Evolutionary conservation across 352 stramenopile species (phyloP).

Genomic region (Phytophthora ramorum): DNA sequence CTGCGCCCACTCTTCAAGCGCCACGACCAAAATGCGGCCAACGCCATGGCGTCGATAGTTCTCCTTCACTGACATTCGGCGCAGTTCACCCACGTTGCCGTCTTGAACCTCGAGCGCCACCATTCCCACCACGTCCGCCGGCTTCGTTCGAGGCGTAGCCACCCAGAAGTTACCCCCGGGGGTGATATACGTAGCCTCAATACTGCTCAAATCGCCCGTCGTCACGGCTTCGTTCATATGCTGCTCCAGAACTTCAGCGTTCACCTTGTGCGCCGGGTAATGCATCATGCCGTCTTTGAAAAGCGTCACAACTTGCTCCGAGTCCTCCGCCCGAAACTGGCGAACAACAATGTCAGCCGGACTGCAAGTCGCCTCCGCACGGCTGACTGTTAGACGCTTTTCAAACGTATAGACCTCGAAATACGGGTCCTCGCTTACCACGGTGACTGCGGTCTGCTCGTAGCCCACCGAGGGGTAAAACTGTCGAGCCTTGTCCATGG

Average conservation of each 20-base stretch:
- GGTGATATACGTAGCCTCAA: constrained; percentile 23
- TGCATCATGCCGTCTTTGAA: constrained; percentile 32
- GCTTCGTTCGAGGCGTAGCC: constrained; percentile 9
- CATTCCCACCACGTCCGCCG: constrained; percentile 24
- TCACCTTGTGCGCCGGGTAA: constrained; percentile 29
- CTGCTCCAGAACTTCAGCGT: constrained; percentile 13
- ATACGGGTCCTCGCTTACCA: constrained; percentile 28
- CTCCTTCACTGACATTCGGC: constrained; percentile 30
- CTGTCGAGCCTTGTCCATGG: constrained; percentile 31
- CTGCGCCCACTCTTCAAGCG: constrained; percentile 27
- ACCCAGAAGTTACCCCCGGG: constrained; percentile 37
- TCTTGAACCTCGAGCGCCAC: constrained; percentile 22
- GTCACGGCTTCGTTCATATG: constrained; percentile 19
- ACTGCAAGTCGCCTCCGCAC: background rate
- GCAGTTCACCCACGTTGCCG: constrained; percentile 20
- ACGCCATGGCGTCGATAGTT: constrained; percentile 28
- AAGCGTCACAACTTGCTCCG: constrained; percentile 20
- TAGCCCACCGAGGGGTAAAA: constrained; percentile 47
- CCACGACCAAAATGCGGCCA: constrained; percentile 14
- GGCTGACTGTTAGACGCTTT: constrained; percentile 17
- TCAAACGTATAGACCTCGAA: constrained; percentile 40
- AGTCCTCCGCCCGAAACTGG: constrained; percentile 24
- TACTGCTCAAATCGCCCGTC: constrained; percentile 26
- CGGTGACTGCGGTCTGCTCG: constrained; percentile 17
- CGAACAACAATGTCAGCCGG: constrained; percentile 13